Evolutionary conservation across 768 basidiomycete species (phyloP).

Genomic region (Pisolithus tinctorius): DNA sequence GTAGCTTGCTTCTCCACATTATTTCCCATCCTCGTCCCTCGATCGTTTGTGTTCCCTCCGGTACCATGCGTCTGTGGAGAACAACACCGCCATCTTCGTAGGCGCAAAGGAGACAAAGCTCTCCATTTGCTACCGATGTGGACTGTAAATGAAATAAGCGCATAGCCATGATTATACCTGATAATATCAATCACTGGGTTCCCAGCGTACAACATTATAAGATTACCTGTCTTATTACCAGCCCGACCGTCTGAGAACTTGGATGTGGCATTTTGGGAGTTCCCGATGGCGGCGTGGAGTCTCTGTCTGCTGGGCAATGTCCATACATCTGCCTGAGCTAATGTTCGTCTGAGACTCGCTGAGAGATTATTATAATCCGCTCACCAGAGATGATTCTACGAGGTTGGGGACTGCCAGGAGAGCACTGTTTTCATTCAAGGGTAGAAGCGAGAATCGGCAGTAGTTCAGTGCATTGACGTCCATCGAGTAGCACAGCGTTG

Average conservation of each 20-base stretch:
- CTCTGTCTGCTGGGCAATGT: conserved; percentile 59
- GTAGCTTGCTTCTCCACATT: conserved; percentile 59
- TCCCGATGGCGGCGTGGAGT: conserved; percentile 82
- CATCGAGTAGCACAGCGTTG: conserved; percentile 57
- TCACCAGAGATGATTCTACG: conserved; percentile 77
- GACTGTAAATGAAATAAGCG: conserved; percentile 51
- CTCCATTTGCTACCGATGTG: conserved; percentile 23
- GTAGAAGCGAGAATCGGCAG: conserved; percentile 78
- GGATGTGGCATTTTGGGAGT: conserved; percentile 30
- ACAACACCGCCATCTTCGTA: conserved; percentile 90
- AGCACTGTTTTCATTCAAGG: conserved; percentile 26
- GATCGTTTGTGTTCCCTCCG: conserved; percentile 36
- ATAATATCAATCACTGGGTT: background rate
- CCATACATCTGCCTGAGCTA: conserved; percentile 79
- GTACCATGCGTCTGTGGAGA: conserved; percentile 44
- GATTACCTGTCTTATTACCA: conserved; percentile 49
- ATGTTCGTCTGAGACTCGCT: background rate
- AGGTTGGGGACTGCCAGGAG: conserved; percentile 83
- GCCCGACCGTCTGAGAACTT: conserved; percentile 39
- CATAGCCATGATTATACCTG: conserved; percentile 88
- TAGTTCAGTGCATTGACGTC: conserved; percentile 93
- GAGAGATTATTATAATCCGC: conserved; percentile 7
- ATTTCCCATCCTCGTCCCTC: conserved; percentile 71
- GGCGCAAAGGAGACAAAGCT: conserved; percentile 60
- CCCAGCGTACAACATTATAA: background rate